These are phyloP conservation scores for Wickerhamiella pararugosa DNA, from an alignment of 1,139 yeast species.

Conservation along the genomic window DNA sequence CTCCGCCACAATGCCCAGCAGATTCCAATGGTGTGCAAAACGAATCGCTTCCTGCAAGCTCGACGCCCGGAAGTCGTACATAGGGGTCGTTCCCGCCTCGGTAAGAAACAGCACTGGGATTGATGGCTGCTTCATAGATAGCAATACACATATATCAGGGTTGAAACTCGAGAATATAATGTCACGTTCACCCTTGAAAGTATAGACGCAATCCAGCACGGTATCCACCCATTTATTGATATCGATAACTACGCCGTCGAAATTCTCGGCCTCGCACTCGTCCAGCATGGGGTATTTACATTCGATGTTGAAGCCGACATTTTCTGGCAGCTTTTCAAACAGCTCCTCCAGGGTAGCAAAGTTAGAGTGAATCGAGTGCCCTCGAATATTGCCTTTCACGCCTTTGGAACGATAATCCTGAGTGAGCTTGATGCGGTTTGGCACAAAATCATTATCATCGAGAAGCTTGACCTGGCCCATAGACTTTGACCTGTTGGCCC, in stretches of 20 bases:
- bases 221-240: constrained; percentile 73
- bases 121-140: constrained; percentile 84
- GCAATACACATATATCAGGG: constrained; percentile 77
- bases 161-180: constrained; percentile 86
- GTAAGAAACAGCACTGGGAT: constrained; percentile 82
- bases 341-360: constrained; percentile 81
- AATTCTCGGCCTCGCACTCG: constrained; percentile 77
- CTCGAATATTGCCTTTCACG: constrained; percentile 83
- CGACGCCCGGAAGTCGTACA: constrained; percentile 83
- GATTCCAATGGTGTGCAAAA: constrained; percentile 82
- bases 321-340: constrained; percentile 63
- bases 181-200: constrained; percentile 65
- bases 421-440: constrained; percentile 58
- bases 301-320: constrained; percentile 89
- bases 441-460: constrained; percentile 26
- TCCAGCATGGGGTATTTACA: constrained; percentile 92
- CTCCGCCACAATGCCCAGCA: constrained; percentile 84
- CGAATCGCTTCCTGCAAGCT: constrained; percentile 85
- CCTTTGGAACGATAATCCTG: constrained; percentile 77
- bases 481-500: background rate
- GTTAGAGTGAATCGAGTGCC: constrained; percentile 78
- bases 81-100: constrained; percentile 64
- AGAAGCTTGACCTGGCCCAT: constrained; percentile 13
- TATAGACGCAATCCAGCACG: constrained; percentile 66
- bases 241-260: constrained; percentile 76